Conservation (phyloP, 2,329 filamentous ascomycete species). For the Pestalotiopsis sp. region DNA sequence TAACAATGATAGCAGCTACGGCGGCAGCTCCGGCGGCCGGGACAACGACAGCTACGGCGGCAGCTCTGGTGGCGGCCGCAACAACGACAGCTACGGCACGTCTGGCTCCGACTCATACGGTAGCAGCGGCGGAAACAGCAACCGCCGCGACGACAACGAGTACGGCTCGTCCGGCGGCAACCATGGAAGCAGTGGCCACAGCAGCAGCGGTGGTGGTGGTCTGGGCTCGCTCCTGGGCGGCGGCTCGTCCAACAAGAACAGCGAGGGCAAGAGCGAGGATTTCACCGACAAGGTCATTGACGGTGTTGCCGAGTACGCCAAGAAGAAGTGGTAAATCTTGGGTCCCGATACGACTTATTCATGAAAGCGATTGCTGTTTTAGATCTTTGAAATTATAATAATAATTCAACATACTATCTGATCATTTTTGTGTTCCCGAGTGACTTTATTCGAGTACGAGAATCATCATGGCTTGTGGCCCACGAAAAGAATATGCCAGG, state of each 20-base stretch:
- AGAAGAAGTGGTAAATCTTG: slow-evolving; percentile 5
- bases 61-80: not conserved
- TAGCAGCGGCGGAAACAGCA: not conserved
- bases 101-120: not conserved
- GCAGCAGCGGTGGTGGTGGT: not conserved
- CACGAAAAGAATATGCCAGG: too few species aligned
- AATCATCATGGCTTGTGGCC: too few species aligned
- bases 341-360: too few species aligned
- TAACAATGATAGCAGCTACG: not conserved
- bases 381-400: not conserved
- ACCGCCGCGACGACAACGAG: not conserved
- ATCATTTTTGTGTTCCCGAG: too few species aligned
- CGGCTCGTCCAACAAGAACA: not conserved
- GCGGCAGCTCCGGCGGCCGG: not conserved
- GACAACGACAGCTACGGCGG: slow-evolving; percentile 3
- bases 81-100: slow-evolving; percentile 1
- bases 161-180: slow-evolving; percentile 4
- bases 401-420: too few species aligned
- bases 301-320: slow-evolving; percentile 8
- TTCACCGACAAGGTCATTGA: slow-evolving; percentile 11
- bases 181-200: not conserved
- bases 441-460: too few species aligned
- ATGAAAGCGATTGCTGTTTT: not conserved
- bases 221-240: slow-evolving; percentile 5
- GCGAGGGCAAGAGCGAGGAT: not conserved